Base-by-base conservation (phyloP, 352 stramenopile species). In the Halophytophthora polymorphica region DNA sequence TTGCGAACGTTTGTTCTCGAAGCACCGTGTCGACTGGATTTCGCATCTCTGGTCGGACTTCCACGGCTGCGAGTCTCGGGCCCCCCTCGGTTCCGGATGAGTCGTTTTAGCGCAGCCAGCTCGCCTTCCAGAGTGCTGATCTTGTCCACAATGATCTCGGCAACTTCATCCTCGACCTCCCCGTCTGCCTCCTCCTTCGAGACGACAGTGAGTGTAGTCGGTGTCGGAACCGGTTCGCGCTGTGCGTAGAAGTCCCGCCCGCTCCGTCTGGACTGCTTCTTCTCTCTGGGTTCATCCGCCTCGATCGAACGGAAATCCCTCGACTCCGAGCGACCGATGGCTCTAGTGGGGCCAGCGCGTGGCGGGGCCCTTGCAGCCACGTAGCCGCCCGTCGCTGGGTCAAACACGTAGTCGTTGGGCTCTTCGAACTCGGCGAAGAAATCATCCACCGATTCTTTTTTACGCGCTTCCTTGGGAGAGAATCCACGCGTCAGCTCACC, bases 111-210 rank as follows among this genome's bases (percentile, higher is more conserved):
- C 6, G 72, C 71, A 36, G 75, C 72, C 15, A 92, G 29, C 35
- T 92, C 81, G 8, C 64, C 68, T 52, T 86, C 81, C 1, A 92
- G 51, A 25, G 71, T 81, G 6, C 77, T 89, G 10, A 92, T 92
- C 50, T 90, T 92, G 60, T 89, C 69, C 25, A 86, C 81, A 47
- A 92, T 92, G 38, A 82, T 79, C 17, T 83, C 80, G 11, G 79
- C 71, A 18, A 86, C 71, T 35, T 74, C 73, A 28, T 80, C 60
- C 56, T 44, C 55, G 14, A 66, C 60, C 31, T 66, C 53, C 11
- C 53, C 56, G 6, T 53, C 40, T 10, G 48, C 18, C 4, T 41
- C 25, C 3, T 36, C 15, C 21, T 45, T 53, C 2, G 23, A 28
- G 35, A 23, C 14, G 7, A 45, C 14, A 35, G 37, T 48, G 45